These are phyloP conservation scores for Pinus albicaulis DNA, from an alignment of 75 land plant species.

Conservation along the genomic window DNA sequence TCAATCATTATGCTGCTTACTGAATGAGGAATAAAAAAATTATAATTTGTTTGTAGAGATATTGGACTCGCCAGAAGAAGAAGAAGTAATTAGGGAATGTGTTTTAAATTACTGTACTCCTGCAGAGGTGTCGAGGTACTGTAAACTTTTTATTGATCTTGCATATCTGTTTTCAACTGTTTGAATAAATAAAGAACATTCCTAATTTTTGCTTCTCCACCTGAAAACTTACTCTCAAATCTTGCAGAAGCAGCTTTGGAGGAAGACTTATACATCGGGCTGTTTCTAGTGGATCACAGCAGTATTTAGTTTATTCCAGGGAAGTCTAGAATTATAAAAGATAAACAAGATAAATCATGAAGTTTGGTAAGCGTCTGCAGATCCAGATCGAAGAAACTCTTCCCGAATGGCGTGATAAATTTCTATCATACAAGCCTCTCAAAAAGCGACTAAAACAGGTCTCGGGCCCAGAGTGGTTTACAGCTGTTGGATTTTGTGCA, in stretches of 20 bases:
- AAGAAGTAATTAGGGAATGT: neutral
- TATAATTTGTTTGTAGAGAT: neutral
- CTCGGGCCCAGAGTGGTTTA: constrained; percentile 9
- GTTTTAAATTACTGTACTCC: neutral
- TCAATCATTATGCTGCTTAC: neutral
- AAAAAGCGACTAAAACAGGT: constrained; percentile 74
- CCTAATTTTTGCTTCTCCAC: no score
- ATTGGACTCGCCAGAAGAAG: neutral
- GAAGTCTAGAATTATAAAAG: neutral
- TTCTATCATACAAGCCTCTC: constrained; percentile 82
- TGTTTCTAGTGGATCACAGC: neutral
- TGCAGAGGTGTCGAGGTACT: neutral
- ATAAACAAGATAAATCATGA: constrained; percentile 40
- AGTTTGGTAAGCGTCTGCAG: constrained; percentile 83
- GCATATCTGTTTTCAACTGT: neutral
- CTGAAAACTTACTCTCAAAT: neutral
- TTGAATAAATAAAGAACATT: neutral
- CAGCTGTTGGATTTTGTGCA: constrained; percentile 1
- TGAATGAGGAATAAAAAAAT: neutral
- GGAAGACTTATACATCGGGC: neutral
- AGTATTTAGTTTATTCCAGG: neutral
- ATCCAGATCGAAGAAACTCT: constrained; percentile 83
- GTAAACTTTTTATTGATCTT: no score
- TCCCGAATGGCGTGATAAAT: constrained; percentile 95
- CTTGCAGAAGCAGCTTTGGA: neutral